Evolutionary conservation across 192 early-diverging fungal genomes (phyloP).

Genomic region (Coemansia aciculifera): DNA sequence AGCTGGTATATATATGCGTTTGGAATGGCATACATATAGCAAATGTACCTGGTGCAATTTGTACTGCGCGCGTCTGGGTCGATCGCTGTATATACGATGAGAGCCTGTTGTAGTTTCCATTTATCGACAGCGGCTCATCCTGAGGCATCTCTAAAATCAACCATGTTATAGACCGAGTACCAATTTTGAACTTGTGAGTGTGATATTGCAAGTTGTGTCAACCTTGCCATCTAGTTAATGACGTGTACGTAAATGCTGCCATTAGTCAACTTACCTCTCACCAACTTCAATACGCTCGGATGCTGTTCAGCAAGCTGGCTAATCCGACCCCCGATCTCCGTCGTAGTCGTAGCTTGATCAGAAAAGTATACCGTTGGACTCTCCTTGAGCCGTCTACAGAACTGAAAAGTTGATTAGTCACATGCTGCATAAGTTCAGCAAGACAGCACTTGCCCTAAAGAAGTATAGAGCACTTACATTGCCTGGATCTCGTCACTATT

Average conservation of each 20-base stretch:
- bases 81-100: slow-evolving; percentile 31
- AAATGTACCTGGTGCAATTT: neutral
- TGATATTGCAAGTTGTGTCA: neutral
- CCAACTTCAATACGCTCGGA: neutral
- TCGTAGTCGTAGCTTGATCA: neutral
- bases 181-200: neutral
- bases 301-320: slow-evolving; percentile 20
- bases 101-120: slow-evolving; percentile 20
- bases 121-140: neutral
- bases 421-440: neutral
- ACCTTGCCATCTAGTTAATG: neutral
- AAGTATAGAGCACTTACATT: slow-evolving; percentile 23
- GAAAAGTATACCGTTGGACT: neutral
- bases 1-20: neutral
- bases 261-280: slow-evolving; percentile 9
- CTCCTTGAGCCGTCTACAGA: slow-evolving; percentile 10
- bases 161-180: neutral
- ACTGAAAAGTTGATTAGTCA: neutral
- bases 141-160: neutral
- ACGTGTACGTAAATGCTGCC: neutral
- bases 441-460: neutral
- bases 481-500: slow-evolving; percentile 26
- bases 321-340: slow-evolving; percentile 1
- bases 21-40: neutral
- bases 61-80: neutral